These are phyloP conservation scores for Microsporum ferrugineum DNA, from an alignment of 2,329 filamentous ascomycete genomes.

Conservation along the genomic window DNA sequence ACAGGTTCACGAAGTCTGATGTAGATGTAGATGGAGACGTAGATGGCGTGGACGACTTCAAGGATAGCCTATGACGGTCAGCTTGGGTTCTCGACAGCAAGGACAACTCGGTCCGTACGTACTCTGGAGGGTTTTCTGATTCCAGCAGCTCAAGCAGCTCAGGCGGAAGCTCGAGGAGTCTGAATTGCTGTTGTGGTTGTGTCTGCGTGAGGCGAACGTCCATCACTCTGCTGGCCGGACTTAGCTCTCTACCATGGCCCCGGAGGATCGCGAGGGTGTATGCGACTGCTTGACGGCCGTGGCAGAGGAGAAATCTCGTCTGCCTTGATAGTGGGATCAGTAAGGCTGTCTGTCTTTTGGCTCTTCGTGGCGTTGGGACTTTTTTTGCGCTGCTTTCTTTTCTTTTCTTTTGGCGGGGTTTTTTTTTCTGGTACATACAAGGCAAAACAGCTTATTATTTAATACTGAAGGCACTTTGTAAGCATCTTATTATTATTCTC, in stretches of 20 bases:
- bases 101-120: conserved; percentile 9
- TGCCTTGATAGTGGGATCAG: background rate
- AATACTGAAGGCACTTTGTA: background rate
- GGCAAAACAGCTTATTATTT: background rate
- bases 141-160: conserved; percentile 45
- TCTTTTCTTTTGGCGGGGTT: background rate
- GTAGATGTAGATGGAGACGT: background rate
- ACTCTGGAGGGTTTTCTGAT: conserved; percentile 34
- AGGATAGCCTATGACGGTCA: background rate
- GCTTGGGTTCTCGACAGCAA: background rate
- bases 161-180: conserved; percentile 49
- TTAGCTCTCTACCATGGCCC: background rate
- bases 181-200: conserved; percentile 42
- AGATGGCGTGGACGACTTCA: background rate
- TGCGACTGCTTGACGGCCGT: background rate
- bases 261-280: background rate
- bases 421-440: background rate
- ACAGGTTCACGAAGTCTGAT: conserved; percentile 43
- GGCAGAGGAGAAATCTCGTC: background rate
- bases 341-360: background rate
- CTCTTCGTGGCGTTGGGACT: too few relatives aligned
- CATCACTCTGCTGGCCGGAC: background rate
- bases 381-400: background rate
- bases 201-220: conserved; percentile 31
- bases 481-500: background rate